These are phyloP conservation scores for Naganishia cerealis DNA, from an alignment of 1,284 basidiomycete genomes.

Conservation along the genomic window DNA sequence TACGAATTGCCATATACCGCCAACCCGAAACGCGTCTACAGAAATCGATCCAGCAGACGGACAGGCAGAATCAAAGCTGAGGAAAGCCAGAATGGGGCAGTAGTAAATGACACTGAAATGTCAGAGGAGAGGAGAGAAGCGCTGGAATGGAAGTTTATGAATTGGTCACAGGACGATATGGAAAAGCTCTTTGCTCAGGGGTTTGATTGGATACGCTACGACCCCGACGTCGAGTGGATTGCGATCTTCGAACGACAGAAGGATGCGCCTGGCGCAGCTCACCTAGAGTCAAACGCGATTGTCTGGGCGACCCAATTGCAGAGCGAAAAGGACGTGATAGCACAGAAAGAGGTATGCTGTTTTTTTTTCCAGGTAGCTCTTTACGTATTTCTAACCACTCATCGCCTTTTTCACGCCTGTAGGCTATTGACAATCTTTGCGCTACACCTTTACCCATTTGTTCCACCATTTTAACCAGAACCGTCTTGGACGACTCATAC, in stretches of 20 bases:
- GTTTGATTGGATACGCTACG: constrained; percentile 99
- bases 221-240: constrained; percentile 99
- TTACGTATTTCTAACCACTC: background rate
- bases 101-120: constrained; percentile 13
- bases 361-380: background rate
- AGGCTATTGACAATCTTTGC: constrained; percentile 83
- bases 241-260: constrained; percentile 68
- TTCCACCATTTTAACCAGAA: constrained; percentile 85
- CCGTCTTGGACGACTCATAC: constrained; percentile 91
- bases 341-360: constrained; percentile 82
- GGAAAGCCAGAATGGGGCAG: background rate
- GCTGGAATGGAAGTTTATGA: constrained; percentile 82
- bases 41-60: constrained; percentile 24
- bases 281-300: constrained; percentile 15
- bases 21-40: constrained; percentile 20
- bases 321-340: constrained; percentile 95
- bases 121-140: constrained; percentile 79
- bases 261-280: background rate
- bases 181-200: constrained; percentile 87
- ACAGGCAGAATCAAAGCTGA: constrained; percentile 17
- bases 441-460: constrained; percentile 82
- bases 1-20: constrained; percentile 28
- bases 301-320: constrained; percentile 97
- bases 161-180: constrained; percentile 98
- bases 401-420: constrained; percentile 17